Conservation (phyloP, 345 rosid species). For the Populus simonii region DNA sequence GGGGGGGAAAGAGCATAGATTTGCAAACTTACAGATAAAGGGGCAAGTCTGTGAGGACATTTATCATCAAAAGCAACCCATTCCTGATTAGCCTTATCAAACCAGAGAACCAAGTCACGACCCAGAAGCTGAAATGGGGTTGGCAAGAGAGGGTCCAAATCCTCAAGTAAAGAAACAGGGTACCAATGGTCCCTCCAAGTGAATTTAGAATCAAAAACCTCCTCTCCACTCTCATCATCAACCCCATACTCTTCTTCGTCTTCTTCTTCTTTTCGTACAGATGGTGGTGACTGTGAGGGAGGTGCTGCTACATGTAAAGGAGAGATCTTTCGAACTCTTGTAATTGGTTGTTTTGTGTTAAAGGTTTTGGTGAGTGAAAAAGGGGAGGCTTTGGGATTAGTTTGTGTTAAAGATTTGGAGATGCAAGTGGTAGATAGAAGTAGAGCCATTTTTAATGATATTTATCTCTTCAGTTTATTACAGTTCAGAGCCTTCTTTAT, state of each 20-base stretch:
- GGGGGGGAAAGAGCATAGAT: neutral
- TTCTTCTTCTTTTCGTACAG: conserved; percentile 30
- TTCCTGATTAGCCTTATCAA: conserved; percentile 50
- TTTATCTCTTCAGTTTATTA: too few species aligned
- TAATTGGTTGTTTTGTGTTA: neutral
- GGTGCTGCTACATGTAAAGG: conserved; percentile 63
- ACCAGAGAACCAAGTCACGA: conserved; percentile 88
- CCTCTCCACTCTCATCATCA: conserved; percentile 50
- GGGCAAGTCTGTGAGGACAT: conserved; percentile 96
- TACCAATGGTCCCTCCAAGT: conserved; percentile 98
- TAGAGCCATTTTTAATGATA: conserved; percentile 20
- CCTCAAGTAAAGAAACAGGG: conserved; percentile 87
- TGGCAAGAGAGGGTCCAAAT: conserved; percentile 71
- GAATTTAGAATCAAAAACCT: conserved; percentile 57
- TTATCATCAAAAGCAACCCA: conserved; percentile 96
- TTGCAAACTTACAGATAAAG: conserved; percentile 63
- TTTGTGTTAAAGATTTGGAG: conserved; percentile 10
- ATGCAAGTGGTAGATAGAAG: conserved; percentile 17
- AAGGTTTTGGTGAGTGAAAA: conserved; percentile 22
- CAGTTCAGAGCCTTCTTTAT: too few species aligned
- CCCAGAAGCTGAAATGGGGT: conserved; percentile 95
- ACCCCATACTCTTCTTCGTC: conserved; percentile 16
- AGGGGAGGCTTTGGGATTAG: neutral
- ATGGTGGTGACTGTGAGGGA: conserved; percentile 27
- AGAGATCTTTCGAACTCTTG: conserved; percentile 7